A percentile compares a stretch with the other conserved stretches of the same genome.
phyloP scores from a whole-genome alignment of 228 moss, liverwort and hornwort genomes.

The Sphagnum magellanicum region DNA sequence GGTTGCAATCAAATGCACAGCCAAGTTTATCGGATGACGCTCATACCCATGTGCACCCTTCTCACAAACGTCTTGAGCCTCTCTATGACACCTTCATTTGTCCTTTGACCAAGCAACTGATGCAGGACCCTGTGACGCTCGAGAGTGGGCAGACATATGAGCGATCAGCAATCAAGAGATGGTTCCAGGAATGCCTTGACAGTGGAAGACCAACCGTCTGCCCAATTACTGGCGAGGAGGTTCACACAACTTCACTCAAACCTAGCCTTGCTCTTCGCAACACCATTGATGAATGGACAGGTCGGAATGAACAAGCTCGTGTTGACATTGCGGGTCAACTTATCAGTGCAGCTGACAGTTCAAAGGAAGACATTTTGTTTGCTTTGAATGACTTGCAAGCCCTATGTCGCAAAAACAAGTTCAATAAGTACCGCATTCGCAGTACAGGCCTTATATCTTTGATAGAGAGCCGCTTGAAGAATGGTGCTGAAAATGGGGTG shows the following conservation, averaged over 20 bases:
- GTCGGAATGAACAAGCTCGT: slow-evolving; percentile 68
- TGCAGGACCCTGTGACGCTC: slow-evolving; percentile 85
- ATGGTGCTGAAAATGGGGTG: slow-evolving; percentile 42
- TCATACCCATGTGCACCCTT: slow-evolving; percentile 32
- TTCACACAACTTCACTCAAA: slow-evolving; percentile 54
- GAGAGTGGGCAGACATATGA: slow-evolving; percentile 88
- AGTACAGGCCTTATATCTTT: slow-evolving; percentile 64
- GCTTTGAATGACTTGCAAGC: slow-evolving; percentile 73
- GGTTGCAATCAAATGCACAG: slow-evolving; percentile 71
- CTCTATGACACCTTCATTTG: slow-evolving; percentile 90
- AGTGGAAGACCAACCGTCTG: slow-evolving; percentile 56
- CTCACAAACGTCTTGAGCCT: slow-evolving; percentile 69
- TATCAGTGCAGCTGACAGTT: slow-evolving; percentile 29
- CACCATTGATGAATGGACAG: slow-evolving; percentile 97
- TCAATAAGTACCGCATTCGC: slow-evolving; percentile 76
- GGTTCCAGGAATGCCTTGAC: slow-evolving; percentile 90
- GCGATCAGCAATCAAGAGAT: slow-evolving; percentile 80
- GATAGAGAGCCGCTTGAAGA: slow-evolving; percentile 65
- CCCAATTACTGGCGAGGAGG: slow-evolving; percentile 87
- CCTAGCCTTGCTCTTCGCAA: slow-evolving; percentile 92
- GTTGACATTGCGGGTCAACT: slow-evolving; percentile 65
- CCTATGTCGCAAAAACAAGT: slow-evolving; percentile 57
- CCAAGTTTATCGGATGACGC: slow-evolving; percentile 71
- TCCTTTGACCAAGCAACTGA: slow-evolving; percentile 91
- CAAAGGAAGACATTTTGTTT: slow-evolving; percentile 69